Evolutionary conservation across 75 land plant genomes (phyloP).

Genomic region (Selaginella moellendorffii): DNA sequence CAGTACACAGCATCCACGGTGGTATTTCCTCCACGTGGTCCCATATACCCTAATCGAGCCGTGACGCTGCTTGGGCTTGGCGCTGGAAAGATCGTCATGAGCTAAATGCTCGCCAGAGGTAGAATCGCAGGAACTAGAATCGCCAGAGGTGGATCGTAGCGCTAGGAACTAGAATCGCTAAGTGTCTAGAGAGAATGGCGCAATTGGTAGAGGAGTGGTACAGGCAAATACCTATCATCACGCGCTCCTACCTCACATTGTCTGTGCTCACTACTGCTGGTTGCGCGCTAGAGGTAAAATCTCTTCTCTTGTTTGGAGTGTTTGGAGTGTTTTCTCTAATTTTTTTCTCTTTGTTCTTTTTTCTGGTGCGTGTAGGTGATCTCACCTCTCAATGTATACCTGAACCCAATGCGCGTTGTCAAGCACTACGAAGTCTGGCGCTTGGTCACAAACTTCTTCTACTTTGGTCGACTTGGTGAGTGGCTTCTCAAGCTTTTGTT

Average conservation of each 20-base stretch:
- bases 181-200: too few species aligned
- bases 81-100: too few species aligned
- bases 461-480: slow-evolving; percentile 85
- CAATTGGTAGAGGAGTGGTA: slow-evolving; percentile 96
- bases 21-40: too few species aligned
- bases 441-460: slow-evolving; percentile 85
- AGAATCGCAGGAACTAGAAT: too few species aligned
- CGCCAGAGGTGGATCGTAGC: too few species aligned
- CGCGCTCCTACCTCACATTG: slow-evolving; percentile 84
- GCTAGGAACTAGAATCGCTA: too few species aligned
- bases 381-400: slow-evolving; percentile 57
- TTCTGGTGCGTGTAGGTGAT: slow-evolving; percentile 50
- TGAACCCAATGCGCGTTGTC: slow-evolving; percentile 57
- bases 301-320: background rate
- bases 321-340: background rate
- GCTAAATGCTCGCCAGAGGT: too few species aligned
- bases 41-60: too few species aligned
- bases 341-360: background rate
- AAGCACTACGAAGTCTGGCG: slow-evolving; percentile 83
- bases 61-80: too few species aligned
- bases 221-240: slow-evolving; percentile 96
- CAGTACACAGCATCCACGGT: too few species aligned
- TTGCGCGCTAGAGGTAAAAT: slow-evolving; percentile 76
- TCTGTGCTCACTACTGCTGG: slow-evolving; percentile 75
- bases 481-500: background rate